Base-by-base conservation (phyloP, 2,329 filamentous ascomycete genomes). In the Chaetomium globosum region DNA sequence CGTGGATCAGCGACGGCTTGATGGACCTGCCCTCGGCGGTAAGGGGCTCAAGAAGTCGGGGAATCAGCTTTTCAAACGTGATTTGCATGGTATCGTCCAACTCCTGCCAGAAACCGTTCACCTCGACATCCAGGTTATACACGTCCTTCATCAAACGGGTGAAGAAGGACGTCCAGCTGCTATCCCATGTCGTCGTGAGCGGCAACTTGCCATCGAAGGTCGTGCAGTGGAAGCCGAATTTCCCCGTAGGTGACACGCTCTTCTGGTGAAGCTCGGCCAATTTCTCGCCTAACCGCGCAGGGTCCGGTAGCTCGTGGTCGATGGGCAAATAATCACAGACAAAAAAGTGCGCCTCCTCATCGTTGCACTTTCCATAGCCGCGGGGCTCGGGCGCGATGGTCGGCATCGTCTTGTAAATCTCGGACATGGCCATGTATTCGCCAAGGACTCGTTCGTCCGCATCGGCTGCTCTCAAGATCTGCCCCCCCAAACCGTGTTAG, bases 201-300 rank as follows among this genome's bases (percentile, higher is more conserved):
- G 76, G 75, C 1, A 59, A 19, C 13, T 59, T 59, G 6, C 52
- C 64, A 31, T 74, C 70, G 53, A 68, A 76, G 1, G 76, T 77
- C 2, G 69, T 68, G 30, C 75, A 66, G 55, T 76, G 75, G 65
- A 78, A 79, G 1, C 76, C 77, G 65, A 78, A 79, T 66, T 74
- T 72, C 4, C 77, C 77, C 26, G 71, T 79, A 0, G 70, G 69
- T 0, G 69, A 71, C 21, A 63, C 30, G 46, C 36, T 52, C n/a
- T 31, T 59, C 0, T 1, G 21, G n/a, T 65, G 64, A 0, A 65
- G 13, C 31, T 61, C 33, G 13, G 68, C 70, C 19, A 72, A 31
- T 1, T 52, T 63, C 8, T 10, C 36, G 33, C 64, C 67, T 0
- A 71, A 59, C 19, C 65, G 61, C 10, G 46, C 59, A 0, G 70